These are phyloP conservation scores for Colletotrichum sp. DNA, from an alignment of 2,329 filamentous ascomycete species.

Conservation along the genomic window DNA sequence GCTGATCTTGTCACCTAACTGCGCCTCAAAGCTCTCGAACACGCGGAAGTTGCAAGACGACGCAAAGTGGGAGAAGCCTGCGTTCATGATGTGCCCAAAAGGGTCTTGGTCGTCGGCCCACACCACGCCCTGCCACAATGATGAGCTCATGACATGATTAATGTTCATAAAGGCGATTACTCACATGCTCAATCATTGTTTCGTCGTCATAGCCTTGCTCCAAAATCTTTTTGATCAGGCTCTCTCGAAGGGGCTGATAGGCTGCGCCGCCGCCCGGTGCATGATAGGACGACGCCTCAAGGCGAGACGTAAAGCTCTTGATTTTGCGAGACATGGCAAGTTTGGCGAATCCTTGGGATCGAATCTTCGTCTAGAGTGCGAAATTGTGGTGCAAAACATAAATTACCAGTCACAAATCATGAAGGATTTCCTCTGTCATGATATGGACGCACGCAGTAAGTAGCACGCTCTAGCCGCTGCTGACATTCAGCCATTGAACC, in stretches of 20 bases:
- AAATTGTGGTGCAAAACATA: neutral
- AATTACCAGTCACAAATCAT: neutral
- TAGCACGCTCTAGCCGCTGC: neutral
- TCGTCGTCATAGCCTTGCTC: neutral
- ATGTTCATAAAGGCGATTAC: fast-evolving
- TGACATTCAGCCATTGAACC: neutral
- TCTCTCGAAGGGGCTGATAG: neutral
- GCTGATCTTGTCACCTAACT: neutral
- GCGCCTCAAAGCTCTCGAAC: neutral
- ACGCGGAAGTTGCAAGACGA: neutral
- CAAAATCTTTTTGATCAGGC: neutral
- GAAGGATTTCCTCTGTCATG: neutral
- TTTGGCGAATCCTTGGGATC: neutral
- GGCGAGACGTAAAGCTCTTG: neutral
- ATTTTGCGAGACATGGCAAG: neutral
- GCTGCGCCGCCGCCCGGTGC: neutral
- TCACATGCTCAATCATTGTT: neutral
- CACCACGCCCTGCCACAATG: neutral
- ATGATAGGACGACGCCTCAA: neutral
- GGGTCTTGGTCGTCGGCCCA: neutral
- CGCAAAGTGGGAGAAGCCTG: neutral
- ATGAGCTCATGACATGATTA: neutral
- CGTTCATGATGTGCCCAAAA: neutral
- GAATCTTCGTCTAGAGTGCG: fast-evolving
- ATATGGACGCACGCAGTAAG: neutral